phyloP scores from a whole-genome alignment of 768 basidiomycete species.

The Amanita thiersii region DNA sequence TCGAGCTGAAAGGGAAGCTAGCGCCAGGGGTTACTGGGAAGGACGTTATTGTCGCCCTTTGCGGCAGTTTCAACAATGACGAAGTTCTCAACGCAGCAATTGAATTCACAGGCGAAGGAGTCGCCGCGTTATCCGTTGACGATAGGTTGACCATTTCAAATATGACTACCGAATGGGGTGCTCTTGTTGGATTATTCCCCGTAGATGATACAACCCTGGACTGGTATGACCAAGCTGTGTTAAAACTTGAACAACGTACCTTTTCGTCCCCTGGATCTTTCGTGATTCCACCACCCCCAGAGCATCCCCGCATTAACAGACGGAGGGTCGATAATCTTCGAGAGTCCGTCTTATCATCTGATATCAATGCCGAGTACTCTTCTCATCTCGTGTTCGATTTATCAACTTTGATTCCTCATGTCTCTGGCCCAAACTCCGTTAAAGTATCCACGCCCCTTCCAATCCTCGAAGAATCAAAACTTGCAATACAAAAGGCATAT shows the following conservation, averaged over 20 bases:
- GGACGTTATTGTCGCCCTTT: conserved; percentile 95
- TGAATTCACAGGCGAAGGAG: conserved; percentile 91
- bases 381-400: conserved; percentile 89
- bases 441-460: conserved; percentile 94
- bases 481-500: conserved; percentile 94
- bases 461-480: conserved; percentile 59
- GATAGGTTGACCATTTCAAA: conserved; percentile 96
- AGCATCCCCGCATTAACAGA: conserved; percentile 83
- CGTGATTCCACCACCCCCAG: conserved; percentile 60
- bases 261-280: conserved; percentile 48
- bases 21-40: conserved; percentile 93
- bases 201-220: conserved; percentile 72
- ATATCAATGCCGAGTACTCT: conserved; percentile 72
- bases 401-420: conserved; percentile 88
- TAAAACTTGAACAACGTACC: conserved; percentile 67
- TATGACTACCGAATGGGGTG: conserved; percentile 99
- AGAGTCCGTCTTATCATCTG: conserved; percentile 48
- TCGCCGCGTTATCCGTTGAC: conserved; percentile 71
- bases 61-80: conserved; percentile 92
- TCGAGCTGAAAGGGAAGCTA: conserved; percentile 78
- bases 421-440: conserved; percentile 97
- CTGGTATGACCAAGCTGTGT: conserved; percentile 79
- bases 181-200: conserved; percentile 91
- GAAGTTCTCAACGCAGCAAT: conserved; percentile 96
- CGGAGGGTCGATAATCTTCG: conserved; percentile 61